Evolutionary conservation across 2,329 filamentous ascomycete genomes (phyloP), one percentile per base, ranked within the genome.

Genomic region (Cladosporium austrohemisphaericum): DNA sequence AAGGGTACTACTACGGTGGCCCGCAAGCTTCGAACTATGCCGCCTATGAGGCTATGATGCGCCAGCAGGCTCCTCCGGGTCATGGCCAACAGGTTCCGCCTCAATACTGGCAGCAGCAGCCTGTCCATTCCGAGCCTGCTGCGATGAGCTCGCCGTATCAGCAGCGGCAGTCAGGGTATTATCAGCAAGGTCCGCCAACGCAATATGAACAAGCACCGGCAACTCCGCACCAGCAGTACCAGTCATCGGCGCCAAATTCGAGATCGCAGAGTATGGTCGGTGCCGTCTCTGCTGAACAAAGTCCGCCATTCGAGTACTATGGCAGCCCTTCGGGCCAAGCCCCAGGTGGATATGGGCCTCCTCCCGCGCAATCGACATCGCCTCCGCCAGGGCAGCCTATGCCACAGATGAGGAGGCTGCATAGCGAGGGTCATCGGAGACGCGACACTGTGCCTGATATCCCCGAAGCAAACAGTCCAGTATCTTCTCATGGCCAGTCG

Each of bases 41-140:
- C 2, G 54, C 49, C 2, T 60, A 54, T 41, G 59, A 60, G 29
- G 55, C 55, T 6, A 51, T 41, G 52, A 49, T 55, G 14, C 41
- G 46, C 20, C 52, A 55, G 36, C 55, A 61, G 32, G 47, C 49
- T 3, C 49, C 47, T 31, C 53, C 52, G 18, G 38, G 50, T 13
- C 50, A 52, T 13, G 19, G 28, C 13, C 29, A 37, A 20, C 23
- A 35, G 19, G 18, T 44, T n/a, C 41, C 41, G 7, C 31, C 31
- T 10, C 43, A 46, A 8, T 36, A 46, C 23, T 37, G 32, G 43
- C 38, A 31, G 25, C 43, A 28, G 43, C 43, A 46, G 23, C 43
- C n/a, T 10, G 22, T 11, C 14, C 37, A 46, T 6, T 16, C 35
- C 7, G 35, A 41, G 2, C 35, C 35, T 25, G 26, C 35, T 3